A percentile compares a stretch with the other conserved stretches of the same genome.
These are phyloP conservation scores for Chaetomium olivaceum DNA, from an alignment of 2,329 filamentous ascomycete species.

Conservation along the genomic window DNA sequence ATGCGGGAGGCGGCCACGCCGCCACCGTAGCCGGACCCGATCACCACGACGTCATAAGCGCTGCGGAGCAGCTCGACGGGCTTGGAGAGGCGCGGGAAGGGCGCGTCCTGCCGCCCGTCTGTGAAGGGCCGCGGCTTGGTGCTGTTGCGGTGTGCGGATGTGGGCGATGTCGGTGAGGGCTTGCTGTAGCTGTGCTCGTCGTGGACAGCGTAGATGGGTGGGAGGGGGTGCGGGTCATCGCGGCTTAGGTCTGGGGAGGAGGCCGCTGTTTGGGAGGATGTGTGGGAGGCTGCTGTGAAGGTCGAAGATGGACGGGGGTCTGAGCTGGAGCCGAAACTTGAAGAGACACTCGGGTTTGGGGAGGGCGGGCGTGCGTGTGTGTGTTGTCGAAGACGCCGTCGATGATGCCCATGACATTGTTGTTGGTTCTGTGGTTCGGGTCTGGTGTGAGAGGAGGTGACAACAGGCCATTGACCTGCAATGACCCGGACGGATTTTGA, in stretches of 20 bases:
- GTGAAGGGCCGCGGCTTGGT: conserved; percentile 32
- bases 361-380: conserved; percentile 10
- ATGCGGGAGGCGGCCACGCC: conserved; percentile 66
- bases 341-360: conserved; percentile 16
- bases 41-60: conserved; percentile 65
- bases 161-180: not conserved
- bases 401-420: conserved; percentile 18
- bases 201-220: conserved; percentile 33
- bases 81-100: conserved; percentile 57
- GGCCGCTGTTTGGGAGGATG: conserved; percentile 12
- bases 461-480: conserved; percentile 25
- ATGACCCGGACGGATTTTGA: conserved; percentile 16
- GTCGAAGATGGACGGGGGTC: not conserved
- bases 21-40: conserved; percentile 70
- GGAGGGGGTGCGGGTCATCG: conserved; percentile 34
- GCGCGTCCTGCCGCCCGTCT: conserved; percentile 31
- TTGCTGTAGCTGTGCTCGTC: conserved; percentile 30
- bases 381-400: conserved; percentile 2
- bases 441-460: conserved; percentile 32
- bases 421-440: conserved; percentile 17
- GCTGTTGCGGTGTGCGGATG: conserved; percentile 33
- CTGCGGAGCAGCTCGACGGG: conserved; percentile 58
- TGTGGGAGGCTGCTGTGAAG: conserved; percentile 15
- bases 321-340: conserved; percentile 2
- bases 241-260: conserved; percentile 6